Evolutionary conservation across 345 rosid genomes (phyloP).

Genomic region (thale cress (Arabidopsis thaliana)): TAIR10.1 NC_003076.8:24643001-24643500

Average conservation of each 20-base stretch:
- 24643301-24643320: slow-evolving; percentile 15
- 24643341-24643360: slow-evolving; percentile 12
- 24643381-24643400: not conserved
- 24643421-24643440: not conserved
- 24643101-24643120: slow-evolving; percentile 16
- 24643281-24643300: slow-evolving; percentile 35
- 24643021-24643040: not conserved
- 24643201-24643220: slow-evolving; percentile 31
- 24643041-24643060: slow-evolving; percentile 1
- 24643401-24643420: not conserved
- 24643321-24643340: slow-evolving; percentile 12
- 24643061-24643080: slow-evolving; percentile 17
- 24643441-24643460: not conserved
- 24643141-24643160: slow-evolving; percentile 31
- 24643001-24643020: not conserved
- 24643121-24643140: slow-evolving; percentile 39
- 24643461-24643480: not conserved
- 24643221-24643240: slow-evolving; percentile 22
- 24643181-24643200: slow-evolving; percentile 27
- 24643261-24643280: slow-evolving; percentile 23
- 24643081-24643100: not conserved
- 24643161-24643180: slow-evolving; percentile 27
- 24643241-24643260: slow-evolving; percentile 12
- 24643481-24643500: not conserved
- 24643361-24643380: slow-evolving; percentile 10